Percentiles rank a stretch among this genome's conserved stretches.
Evolutionary conservation across 768 basidiomycete genomes (phyloP).

Genomic region (Flagelloscypha sp.): DNA sequence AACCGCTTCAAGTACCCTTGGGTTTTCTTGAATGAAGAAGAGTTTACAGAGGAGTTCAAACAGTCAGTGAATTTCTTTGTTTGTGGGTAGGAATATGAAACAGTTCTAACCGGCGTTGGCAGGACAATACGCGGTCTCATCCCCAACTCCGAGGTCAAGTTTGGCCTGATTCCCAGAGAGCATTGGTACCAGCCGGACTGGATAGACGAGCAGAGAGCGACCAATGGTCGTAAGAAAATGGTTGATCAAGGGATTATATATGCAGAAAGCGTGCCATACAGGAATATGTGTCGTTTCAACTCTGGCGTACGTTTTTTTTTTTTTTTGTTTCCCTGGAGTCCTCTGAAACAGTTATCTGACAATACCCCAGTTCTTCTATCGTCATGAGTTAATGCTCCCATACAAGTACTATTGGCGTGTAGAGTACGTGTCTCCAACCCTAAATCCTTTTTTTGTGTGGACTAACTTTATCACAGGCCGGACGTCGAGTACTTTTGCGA

Average conservation of each 20-base stretch:
- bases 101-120: constrained; percentile 21
- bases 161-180: constrained; percentile 49
- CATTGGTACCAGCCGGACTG: constrained; percentile 68
- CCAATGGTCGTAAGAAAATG: constrained; percentile 44
- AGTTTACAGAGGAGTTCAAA: constrained; percentile 49
- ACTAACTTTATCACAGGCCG: constrained; percentile 25
- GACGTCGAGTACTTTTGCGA: constrained; percentile 49
- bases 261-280: constrained; percentile 30
- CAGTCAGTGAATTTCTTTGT: constrained; percentile 16
- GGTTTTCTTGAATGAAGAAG: constrained; percentile 56
- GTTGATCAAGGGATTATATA: constrained; percentile 38
- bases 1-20: constrained; percentile 50
- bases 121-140: constrained; percentile 31
- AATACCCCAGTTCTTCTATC: constrained; percentile 41
- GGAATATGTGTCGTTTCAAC: constrained; percentile 76
- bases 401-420: constrained; percentile 60
- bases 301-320: constrained; percentile 42
- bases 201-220: constrained; percentile 63
- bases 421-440: constrained; percentile 28
- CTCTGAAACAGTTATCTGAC: constrained; percentile 6
- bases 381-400: constrained; percentile 40
- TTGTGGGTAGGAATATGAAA: background rate
- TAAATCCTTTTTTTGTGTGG: background rate
- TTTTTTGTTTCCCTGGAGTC: background rate
- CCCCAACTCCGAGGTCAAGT: too few relatives aligned